Evolutionary conservation across 495 filamentous ascomycete species (phyloP).

Genomic region (Friedmanniomyces endolithicus): DNA sequence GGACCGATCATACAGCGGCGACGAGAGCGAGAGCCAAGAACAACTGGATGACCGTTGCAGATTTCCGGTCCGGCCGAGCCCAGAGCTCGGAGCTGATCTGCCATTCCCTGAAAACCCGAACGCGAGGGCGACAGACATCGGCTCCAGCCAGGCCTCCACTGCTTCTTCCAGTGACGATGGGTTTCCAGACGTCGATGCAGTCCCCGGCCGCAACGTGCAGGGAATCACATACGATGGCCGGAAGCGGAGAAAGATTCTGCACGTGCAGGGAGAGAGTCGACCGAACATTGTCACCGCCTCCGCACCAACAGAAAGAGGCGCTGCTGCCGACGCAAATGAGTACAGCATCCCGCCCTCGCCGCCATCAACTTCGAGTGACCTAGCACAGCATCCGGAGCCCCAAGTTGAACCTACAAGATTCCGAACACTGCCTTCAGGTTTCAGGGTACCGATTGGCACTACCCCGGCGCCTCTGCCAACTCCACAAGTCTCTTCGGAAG

Average conservation of each 20-base stretch:
- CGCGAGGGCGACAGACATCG: too few species aligned
- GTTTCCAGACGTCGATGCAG: constrained; percentile 17
- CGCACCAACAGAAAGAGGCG: neutral
- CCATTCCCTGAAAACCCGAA: neutral
- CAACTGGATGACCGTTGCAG: neutral
- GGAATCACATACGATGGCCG: neutral
- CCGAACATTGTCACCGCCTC: neutral
- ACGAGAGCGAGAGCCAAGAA: constrained; percentile 9
- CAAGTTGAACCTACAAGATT: neutral
- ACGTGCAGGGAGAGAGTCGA: neutral
- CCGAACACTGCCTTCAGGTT: neutral
- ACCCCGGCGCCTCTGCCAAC: constrained; percentile 22
- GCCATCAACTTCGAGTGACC: constrained; percentile 31
- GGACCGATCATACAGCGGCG: neutral
- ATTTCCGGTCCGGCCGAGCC: neutral
- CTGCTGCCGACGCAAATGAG: neutral
- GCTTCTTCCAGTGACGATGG: constrained; percentile 13
- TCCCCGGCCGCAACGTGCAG: constrained; percentile 2
- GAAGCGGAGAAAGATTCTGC: constrained; percentile 18
- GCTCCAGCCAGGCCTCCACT: neutral
- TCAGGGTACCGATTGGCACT: constrained; percentile 22
- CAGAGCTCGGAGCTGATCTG: neutral
- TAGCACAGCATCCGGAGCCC: neutral
- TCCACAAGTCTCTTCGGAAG: constrained; percentile 15
- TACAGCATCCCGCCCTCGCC: constrained; percentile 27